A percentile compares a stretch with the other conserved stretches of the same genome.
These are phyloP conservation scores for Dictyostelium citrinum DNA, from an alignment of 78 protist genomes.

Conservation along the genomic window DNA sequence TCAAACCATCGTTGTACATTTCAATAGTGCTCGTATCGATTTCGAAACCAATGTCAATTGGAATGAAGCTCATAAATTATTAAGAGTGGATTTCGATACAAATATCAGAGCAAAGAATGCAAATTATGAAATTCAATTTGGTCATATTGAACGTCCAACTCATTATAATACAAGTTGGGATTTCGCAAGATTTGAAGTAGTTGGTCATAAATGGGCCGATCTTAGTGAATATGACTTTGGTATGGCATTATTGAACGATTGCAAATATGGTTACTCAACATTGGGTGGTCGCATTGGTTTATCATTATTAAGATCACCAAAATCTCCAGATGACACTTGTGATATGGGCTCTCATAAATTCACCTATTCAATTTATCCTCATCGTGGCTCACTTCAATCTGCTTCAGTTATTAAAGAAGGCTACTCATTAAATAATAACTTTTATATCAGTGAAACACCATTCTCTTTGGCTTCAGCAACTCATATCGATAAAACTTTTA, in stretches of 20 bases:
- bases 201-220: conserved; percentile 87
- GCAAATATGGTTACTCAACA: conserved; percentile 88
- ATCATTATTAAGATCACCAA: conserved; percentile 85
- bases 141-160: conserved; percentile 87
- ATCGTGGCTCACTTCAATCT: conserved; percentile 65
- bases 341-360: conserved; percentile 90
- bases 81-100: conserved; percentile 89
- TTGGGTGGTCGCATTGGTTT: conserved; percentile 59
- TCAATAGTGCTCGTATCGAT: conserved; percentile 33
- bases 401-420: conserved; percentile 61
- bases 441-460: background rate
- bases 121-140: conserved; percentile 86
- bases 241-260: conserved; percentile 88
- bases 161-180: conserved; percentile 92
- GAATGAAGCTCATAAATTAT: conserved; percentile 74
- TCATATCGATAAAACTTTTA: conserved; percentile 5
- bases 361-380: conserved; percentile 83
- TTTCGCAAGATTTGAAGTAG: conserved; percentile 86
- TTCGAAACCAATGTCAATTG: conserved; percentile 79
- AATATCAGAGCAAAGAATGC: conserved; percentile 65
- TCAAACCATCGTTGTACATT: background rate
- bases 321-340: conserved; percentile 84
- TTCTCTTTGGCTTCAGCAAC: background rate
- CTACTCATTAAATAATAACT: conserved; percentile 3
- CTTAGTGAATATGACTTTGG: conserved; percentile 85